Evolutionary conservation across 163 green algal species (phyloP), one percentile per base, ranked within the genome.

Genomic region (Chlamydomonas reinhardtii): DNA sequence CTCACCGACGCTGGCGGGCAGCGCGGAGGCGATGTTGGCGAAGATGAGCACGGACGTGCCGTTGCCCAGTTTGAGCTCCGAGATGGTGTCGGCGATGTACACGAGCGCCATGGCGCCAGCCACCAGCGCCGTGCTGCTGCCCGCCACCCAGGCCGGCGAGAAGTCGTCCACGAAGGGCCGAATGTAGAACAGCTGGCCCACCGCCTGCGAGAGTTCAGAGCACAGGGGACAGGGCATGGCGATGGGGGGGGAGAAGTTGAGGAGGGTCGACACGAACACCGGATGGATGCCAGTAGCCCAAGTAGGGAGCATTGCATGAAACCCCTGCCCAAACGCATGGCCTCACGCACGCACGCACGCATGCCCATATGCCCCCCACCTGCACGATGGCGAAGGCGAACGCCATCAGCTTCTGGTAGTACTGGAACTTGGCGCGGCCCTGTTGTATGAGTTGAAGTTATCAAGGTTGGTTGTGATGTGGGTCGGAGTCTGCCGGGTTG

Each of bases 21-120:
- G 92, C 32, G 95, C 94, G 9, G 94, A 98, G 16, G 97, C 96
- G 88, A 99, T 99, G 92, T 98, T 98, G 72, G 96, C 95, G 90
- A 97, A 97, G 91, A 99, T 98, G 73, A 99, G 93, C 77, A 98
- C 91, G 43, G 91, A 96, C 73, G 96, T 99, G 76, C 97, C 97
- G 91, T 99, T 99, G 88, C 97, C 97, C 59, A 99, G 88, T 76
- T 92, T 93, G 34, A 94, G 82, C 89, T 95, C 91, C 16, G 59
- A 89, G 88, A 95, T 95, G 31, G 92, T 94, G 88, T 95, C 92
- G 15, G 89, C 88, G 61, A 96, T 92, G 84, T 97, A 97, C 43
- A 99, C 92, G 4, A 99, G 90, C 32, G 96, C 89, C 91, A 98
- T 94, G 64, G 96, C 93, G 19, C 97, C 97, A 0, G 96, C 95